phyloP scores from a whole-genome alignment of 75 land plant genomes.

The Chamaecyparis obtusa region DNA sequence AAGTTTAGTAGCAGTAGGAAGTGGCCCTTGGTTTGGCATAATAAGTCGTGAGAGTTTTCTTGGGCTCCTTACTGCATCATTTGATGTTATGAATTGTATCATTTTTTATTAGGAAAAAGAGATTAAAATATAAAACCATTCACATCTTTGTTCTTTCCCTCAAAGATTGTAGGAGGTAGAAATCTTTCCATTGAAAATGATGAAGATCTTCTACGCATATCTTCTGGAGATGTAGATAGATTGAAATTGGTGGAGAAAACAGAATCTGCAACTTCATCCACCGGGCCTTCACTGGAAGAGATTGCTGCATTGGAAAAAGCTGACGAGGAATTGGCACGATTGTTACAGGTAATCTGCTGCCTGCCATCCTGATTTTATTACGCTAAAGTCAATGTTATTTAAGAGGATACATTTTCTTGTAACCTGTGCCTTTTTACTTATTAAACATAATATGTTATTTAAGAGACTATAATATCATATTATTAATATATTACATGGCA shows the following conservation, averaged over 20 bases:
- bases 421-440: not conserved
- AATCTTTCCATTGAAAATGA: not conserved
- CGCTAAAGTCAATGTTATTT: not conserved
- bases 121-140: not conserved
- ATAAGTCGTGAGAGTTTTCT: not conserved
- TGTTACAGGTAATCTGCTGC: constrained; percentile 45
- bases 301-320: constrained; percentile 18
- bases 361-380: not conserved
- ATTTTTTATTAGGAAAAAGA: not conserved
- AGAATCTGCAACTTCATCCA: not conserved
- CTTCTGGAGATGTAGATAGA: not conserved
- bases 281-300: not conserved
- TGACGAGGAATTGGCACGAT: constrained; percentile 71
- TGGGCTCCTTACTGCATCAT: not conserved
- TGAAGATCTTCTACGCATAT: constrained; percentile 8
- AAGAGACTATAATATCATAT: not conserved
- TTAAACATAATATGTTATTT: not conserved
- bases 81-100: not conserved
- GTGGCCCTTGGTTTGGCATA: not conserved
- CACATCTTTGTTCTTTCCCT: not conserved
- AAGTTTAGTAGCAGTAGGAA: not conserved
- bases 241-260: not conserved
- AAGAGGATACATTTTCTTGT: not conserved
- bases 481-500: not conserved
- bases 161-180: constrained; percentile 5